Base-by-base conservation (phyloP, 1,284 basidiomycete genomes). In the Boletus calvinii region DNA sequence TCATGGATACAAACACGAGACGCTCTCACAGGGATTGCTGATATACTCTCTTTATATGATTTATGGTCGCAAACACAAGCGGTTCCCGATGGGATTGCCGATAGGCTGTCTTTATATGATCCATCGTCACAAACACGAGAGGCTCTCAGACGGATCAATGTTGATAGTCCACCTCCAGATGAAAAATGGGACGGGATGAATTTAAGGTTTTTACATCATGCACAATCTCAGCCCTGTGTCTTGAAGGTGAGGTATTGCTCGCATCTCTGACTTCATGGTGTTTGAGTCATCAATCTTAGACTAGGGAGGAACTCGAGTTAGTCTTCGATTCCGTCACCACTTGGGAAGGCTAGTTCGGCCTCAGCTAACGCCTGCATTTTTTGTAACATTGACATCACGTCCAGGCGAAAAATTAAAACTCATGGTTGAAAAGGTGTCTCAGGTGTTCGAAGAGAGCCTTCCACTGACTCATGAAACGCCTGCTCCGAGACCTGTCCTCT, bases 1-100 rank as follows among this genome's bases (percentile, higher is more conserved):
- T 52, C 55, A 0, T 64, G 65, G 62, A 18, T 52, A 9, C 62
- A 64, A 42, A 53, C 62, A 18, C 54, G 62, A 42, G 60, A 40
- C 3, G 57, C 65, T 20, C 57, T 67, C 15, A 6, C 44, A 13
- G 63, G 63, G 2, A 13, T 47, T 5, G 41, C 61, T 5, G 55
- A 64, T 11, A 37, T n/a, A n/a, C n/a, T n/a, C n/a, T n/a, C n/a
- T n/a, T n/a, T n/a, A n/a, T n/a, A n/a, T n/a, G n/a, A n/a, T n/a
- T n/a, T n/a, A n/a, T n/a, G n/a, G n/a, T n/a, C n/a, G n/a, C n/a
- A n/a, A n/a, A n/a, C n/a, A n/a, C n/a, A n/a, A n/a, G n/a, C n/a
- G n/a, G n/a, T n/a, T n/a, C n/a, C n/a, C n/a, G n/a, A n/a, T n/a
- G n/a, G n/a, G n/a, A n/a, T n/a, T n/a, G n/a, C n/a, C n/a, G n/a